Conservation (phyloP, 306 rosid species). For the Fragaria nilgerrensis region DNA sequence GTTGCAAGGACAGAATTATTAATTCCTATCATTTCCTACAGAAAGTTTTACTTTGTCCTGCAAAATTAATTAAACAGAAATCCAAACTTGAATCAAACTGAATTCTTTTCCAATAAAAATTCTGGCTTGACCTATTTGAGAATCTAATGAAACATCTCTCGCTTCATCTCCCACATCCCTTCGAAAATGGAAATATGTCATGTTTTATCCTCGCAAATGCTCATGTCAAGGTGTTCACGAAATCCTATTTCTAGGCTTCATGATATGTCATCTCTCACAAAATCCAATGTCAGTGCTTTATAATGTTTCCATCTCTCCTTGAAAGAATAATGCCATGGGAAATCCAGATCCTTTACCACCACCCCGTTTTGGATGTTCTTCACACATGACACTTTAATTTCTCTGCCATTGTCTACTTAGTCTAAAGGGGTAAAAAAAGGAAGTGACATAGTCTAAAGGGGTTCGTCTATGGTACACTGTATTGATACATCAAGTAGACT, state of each 20-base stretch:
- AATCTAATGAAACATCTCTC: not conserved
- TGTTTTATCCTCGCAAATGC: not conserved
- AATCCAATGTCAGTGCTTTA: not conserved
- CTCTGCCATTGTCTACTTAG: not conserved
- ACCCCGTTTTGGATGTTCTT: too few species aligned
- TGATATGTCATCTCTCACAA: not conserved
- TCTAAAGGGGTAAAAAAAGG: not conserved
- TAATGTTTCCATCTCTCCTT: not conserved
- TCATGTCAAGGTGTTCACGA: not conserved
- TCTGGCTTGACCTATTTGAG: not conserved
- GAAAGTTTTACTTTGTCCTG: not conserved
- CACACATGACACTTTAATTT: not conserved
- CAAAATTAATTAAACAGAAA: not conserved
- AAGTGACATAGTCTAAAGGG: not conserved
- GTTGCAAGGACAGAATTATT: not conserved
- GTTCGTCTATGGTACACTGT: too few species aligned
- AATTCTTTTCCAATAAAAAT: not conserved
- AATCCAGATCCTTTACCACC: not conserved
- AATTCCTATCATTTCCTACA: not conserved
- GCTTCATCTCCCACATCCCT: not conserved
- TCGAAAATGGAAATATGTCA: not conserved
- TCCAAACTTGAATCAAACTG: not conserved
- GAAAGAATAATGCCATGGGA: not conserved
- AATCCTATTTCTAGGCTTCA: not conserved
- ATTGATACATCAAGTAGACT: too few species aligned